These are phyloP conservation scores for Bigelowiella natans DNA, from an alignment of 78 protist genomes.

Conservation along the genomic window DNA sequence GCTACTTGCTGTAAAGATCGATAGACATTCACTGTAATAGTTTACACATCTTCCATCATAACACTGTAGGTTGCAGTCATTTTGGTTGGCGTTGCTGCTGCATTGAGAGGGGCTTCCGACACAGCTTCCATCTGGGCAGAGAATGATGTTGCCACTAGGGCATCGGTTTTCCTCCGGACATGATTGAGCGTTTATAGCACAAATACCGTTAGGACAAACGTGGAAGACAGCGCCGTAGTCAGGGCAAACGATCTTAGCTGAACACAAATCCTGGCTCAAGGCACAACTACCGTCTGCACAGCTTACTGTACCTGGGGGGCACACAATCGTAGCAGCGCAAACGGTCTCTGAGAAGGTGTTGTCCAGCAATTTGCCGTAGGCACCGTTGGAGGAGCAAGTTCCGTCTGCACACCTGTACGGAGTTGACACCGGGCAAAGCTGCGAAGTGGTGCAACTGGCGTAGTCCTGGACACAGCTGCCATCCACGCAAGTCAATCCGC, in stretches of 20 bases:
- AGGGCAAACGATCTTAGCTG: background rate
- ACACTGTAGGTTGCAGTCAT: background rate
- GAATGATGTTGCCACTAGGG: background rate
- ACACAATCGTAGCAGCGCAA: background rate
- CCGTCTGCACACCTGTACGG: background rate
- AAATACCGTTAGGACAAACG: background rate
- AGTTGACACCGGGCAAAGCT: background rate
- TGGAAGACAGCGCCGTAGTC: background rate
- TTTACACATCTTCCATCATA: background rate
- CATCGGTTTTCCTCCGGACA: background rate
- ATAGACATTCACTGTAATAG: background rate
- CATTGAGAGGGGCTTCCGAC: background rate
- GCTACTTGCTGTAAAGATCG: background rate
- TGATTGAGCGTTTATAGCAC: background rate
- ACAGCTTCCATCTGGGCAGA: background rate
- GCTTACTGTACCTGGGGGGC: background rate
- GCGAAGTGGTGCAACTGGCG: background rate
- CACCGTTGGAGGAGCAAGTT: background rate
- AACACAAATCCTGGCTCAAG: background rate
- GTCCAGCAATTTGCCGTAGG: too few relatives aligned
- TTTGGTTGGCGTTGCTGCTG: too few relatives aligned
- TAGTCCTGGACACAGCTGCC: background rate
- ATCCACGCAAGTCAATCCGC: background rate
- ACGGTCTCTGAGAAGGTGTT: background rate
- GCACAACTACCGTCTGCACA: background rate